A percentile compares a stretch with the other conserved stretches of the same genome.
phyloP scores from a whole-genome alignment of 352 stramenopile species.

The Phytophthora chlamydospora region DNA sequence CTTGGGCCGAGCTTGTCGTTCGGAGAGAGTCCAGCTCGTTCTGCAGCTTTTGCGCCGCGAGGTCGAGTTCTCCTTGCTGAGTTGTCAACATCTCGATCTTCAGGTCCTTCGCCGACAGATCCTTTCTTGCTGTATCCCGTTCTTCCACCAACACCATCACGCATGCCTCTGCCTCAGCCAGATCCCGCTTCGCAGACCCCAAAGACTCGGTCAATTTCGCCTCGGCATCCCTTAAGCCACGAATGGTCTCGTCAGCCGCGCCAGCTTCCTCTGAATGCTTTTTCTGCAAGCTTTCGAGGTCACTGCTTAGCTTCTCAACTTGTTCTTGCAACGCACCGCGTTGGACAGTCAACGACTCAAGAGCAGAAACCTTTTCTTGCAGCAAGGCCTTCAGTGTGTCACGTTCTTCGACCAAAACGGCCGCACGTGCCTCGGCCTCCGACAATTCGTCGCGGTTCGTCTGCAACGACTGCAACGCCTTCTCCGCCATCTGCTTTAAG shows the following conservation, averaged over 20 bases:
- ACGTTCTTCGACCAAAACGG: conserved; percentile 26
- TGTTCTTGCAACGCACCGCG: conserved; percentile 28
- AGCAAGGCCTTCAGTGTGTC: conserved; percentile 26
- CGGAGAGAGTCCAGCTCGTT: conserved; percentile 28
- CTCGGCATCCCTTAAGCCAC: conserved; percentile 23
- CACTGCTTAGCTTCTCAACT: conserved; percentile 25
- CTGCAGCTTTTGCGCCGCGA: conserved; percentile 36
- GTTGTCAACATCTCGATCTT: conserved; percentile 44
- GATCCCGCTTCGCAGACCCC: conserved; percentile 23
- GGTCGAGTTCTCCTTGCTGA: conserved; percentile 37
- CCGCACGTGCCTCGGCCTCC: conserved; percentile 29
- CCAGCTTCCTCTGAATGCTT: conserved; percentile 19
- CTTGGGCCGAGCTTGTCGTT: conserved; percentile 26
- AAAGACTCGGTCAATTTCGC: conserved; percentile 21
- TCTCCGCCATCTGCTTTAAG: conserved; percentile 44
- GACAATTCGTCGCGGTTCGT: conserved; percentile 27
- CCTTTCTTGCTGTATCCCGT: conserved; percentile 37
- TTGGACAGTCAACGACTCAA: conserved; percentile 19
- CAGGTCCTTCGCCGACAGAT: conserved; percentile 37
- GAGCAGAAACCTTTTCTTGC: conserved; percentile 22
- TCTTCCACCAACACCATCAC: conserved; percentile 42
- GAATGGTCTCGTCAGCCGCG: conserved; percentile 22
- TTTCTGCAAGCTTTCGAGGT: conserved; percentile 18
- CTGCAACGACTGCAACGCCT: conserved; percentile 39
- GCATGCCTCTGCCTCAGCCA: conserved; percentile 38